These are phyloP conservation scores for Vanderwaltozyma verrucispora DNA, from an alignment of 805 yeast genomes.

Conservation along the genomic window DNA sequence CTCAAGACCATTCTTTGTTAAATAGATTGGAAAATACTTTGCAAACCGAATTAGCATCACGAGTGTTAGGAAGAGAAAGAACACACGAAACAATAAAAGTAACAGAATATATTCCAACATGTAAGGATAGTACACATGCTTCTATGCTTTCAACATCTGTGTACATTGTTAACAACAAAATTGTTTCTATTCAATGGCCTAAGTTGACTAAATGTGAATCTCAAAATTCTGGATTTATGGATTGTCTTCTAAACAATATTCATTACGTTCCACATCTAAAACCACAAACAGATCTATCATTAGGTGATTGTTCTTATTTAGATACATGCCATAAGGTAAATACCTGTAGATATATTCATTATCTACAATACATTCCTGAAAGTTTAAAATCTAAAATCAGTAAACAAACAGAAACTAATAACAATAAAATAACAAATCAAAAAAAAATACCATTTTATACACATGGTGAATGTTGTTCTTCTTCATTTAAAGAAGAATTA, in stretches of 20 bases:
- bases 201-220: conserved; percentile 16
- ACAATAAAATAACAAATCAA: conserved; percentile 11
- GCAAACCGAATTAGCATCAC: conserved; percentile 16
- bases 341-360: conserved; percentile 75
- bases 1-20: conserved; percentile 2
- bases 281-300: conserved; percentile 51
- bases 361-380: conserved; percentile 36
- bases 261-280: conserved; percentile 49
- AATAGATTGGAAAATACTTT: conserved; percentile 11
- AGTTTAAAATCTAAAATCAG: conserved; percentile 14
- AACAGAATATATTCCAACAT: conserved; percentile 18
- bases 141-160: conserved; percentile 13
- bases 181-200: conserved; percentile 21
- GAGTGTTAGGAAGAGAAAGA: conserved; percentile 20
- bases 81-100: conserved; percentile 9
- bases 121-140: conserved; percentile 16
- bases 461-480: conserved; percentile 29
- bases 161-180: conserved; percentile 18
- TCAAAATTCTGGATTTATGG: conserved; percentile 14
- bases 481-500: conserved; percentile 23
- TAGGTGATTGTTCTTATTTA: conserved; percentile 89
- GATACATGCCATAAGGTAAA: conserved; percentile 88
- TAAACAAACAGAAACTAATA: conserved; percentile 15
- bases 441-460: conserved; percentile 25
- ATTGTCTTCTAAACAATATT: conserved; percentile 30